Conservation (phyloP, 306 rosid species). For the Potentilla sterilis region DNA sequence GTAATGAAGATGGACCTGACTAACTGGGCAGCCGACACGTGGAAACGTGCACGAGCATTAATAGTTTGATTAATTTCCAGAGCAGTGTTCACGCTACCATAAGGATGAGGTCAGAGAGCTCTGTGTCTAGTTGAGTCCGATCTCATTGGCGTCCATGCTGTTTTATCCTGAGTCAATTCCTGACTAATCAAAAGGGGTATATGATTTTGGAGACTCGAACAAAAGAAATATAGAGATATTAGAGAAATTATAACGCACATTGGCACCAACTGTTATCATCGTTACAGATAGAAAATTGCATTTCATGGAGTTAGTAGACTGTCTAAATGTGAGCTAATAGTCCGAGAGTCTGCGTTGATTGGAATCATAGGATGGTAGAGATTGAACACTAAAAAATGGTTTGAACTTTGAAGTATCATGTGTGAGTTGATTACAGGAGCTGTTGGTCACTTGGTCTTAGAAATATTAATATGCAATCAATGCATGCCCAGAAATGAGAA, state of each 20-base stretch:
- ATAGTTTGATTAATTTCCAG: neutral
- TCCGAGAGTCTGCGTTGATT: no score
- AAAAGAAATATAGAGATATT: no score
- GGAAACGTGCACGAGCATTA: neutral
- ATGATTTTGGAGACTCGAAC: no score
- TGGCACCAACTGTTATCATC: no score
- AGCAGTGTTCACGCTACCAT: neutral
- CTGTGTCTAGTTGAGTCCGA: neutral
- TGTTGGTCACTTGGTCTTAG: neutral
- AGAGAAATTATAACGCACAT: no score
- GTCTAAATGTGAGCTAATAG: no score
- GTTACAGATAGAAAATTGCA: no score
- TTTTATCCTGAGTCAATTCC: no score
- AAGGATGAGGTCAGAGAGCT: neutral
- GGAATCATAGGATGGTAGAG: neutral
- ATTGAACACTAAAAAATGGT: neutral
- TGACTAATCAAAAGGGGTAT: no score
- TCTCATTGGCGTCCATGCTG: no score
- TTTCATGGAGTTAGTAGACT: no score
- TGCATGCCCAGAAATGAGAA: neutral
- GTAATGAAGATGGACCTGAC: neutral
- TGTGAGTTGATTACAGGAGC: neutral
- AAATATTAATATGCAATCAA: neutral
- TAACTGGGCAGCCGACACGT: neutral
- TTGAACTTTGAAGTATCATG: neutral